Conservation (phyloP, 331 rosid genomes). For the Pyrus hybrid region DNA sequence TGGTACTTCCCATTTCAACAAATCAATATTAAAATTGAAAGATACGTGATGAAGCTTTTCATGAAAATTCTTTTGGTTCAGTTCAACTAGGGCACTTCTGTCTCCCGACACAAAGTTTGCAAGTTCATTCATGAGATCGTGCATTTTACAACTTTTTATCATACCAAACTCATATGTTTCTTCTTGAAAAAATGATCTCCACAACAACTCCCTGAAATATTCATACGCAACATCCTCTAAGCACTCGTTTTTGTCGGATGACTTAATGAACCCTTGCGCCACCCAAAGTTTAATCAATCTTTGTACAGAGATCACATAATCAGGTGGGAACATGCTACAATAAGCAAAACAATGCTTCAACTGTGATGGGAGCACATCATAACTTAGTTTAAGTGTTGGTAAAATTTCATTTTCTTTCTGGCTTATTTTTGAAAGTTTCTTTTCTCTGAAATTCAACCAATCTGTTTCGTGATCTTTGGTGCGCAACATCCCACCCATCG, state of each 20-base stretch:
- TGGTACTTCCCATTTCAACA: too few relatives aligned
- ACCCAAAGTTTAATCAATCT: conserved; percentile 26
- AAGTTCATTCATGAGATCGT: neutral
- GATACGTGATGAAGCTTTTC: neutral
- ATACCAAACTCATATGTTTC: neutral
- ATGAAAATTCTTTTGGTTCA: too few relatives aligned
- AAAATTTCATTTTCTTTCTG: neutral
- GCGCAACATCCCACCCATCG: too few relatives aligned
- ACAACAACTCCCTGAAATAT: conserved; percentile 16
- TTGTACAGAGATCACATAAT: neutral
- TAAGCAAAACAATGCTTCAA: conserved; percentile 32
- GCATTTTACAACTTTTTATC: conserved; percentile 16
- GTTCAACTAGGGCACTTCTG: rapidly evolving
- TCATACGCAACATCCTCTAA: conserved; percentile 31
- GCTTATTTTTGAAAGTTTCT: neutral
- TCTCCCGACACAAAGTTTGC: too few relatives aligned
- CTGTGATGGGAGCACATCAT: conserved; percentile 13
- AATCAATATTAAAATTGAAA: rapidly evolving
- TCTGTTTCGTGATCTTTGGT: too few relatives aligned
- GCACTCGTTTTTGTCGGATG: neutral
- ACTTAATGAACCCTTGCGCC: too few relatives aligned
- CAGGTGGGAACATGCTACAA: conserved; percentile 23
- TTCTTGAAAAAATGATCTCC: conserved; percentile 28
- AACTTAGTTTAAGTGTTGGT: conserved; percentile 13
- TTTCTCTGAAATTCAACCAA: neutral